Evolutionary conservation across 2,329 filamentous ascomycete species (phyloP).

Genomic region (Fusarium domesticum): DNA sequence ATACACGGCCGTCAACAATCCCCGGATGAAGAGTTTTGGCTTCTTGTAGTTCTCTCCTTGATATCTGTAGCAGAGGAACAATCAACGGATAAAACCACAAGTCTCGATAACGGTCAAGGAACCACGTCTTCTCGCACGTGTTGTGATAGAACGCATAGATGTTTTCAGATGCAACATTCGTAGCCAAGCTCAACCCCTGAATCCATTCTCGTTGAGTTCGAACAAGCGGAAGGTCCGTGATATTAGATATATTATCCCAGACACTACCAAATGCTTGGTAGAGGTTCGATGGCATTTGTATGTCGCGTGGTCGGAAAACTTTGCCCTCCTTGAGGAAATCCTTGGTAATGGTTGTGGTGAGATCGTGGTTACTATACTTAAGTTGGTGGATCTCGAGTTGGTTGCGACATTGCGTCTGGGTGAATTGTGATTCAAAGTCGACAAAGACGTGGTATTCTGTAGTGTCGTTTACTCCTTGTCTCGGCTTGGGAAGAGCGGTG

Average conservation of each 20-base stretch:
- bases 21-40: slow-evolving; percentile 6
- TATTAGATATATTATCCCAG: slow-evolving; percentile 11
- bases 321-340: slow-evolving; percentile 9
- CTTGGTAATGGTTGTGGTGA: slow-evolving; percentile 35
- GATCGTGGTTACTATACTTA: slow-evolving; percentile 39
- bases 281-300: slow-evolving; percentile 20
- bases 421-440: slow-evolving; percentile 40
- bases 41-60: slow-evolving; percentile 2
- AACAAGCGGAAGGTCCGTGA: background rate
- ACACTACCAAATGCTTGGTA: slow-evolving; percentile 8
- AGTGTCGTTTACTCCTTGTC: slow-evolving; percentile 1
- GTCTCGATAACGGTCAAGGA: slow-evolving; percentile 17
- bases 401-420: slow-evolving; percentile 44
- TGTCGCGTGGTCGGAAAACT: slow-evolving; percentile 10
- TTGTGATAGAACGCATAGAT: slow-evolving; percentile 28
- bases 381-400: slow-evolving; percentile 48
- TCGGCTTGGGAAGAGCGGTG: background rate
- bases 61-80: slow-evolving; percentile 5
- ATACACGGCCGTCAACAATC: slow-evolving; percentile 17
- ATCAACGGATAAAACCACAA: slow-evolving; percentile 23
- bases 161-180: slow-evolving; percentile 22
- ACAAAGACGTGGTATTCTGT: slow-evolving; percentile 19
- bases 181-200: slow-evolving; percentile 10
- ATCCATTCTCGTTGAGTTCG: slow-evolving; percentile 13
- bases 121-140: slow-evolving; percentile 22